Percentiles rank a stretch among this genome's conserved stretches.
Conservation (phyloP, 352 stramenopile genomes). For the Globisporangium carolinianum region DNA sequence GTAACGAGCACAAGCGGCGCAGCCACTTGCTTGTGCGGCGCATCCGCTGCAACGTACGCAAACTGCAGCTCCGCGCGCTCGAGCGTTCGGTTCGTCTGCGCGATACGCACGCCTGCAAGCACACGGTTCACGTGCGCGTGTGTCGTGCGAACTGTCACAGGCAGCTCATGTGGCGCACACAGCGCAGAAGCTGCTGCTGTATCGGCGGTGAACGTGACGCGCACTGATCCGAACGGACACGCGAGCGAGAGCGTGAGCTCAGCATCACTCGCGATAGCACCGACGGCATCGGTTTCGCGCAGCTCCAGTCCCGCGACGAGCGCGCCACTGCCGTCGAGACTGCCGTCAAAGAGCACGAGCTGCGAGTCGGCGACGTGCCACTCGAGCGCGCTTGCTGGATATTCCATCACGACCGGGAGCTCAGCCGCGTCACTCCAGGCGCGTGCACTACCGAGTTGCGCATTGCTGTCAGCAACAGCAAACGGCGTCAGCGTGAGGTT, state of each 20-base stretch:
- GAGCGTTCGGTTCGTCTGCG: not conserved
- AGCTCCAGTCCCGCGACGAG: conserved; percentile 5
- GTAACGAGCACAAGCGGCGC: conserved; percentile 4
- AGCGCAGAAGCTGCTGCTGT: not conserved
- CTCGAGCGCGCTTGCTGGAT: not conserved
- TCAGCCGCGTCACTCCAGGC: conserved; percentile 4
- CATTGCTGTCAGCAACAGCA: not conserved
- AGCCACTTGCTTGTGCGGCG: not conserved
- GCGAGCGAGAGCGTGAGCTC: conserved; percentile 5
- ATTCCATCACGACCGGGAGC: conserved; percentile 1
- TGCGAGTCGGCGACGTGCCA: conserved; percentile 8
- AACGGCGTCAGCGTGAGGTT: conserved; percentile 5
- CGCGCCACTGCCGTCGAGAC: not conserved
- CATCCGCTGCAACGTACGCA: not conserved
- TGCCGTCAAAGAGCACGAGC: conserved; percentile 4
- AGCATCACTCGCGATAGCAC: not conserved
- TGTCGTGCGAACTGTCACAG: conserved; percentile 2
- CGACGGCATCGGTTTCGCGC: not conserved
- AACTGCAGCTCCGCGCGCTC: conserved; percentile 7
- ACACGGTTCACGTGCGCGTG: conserved; percentile 7
- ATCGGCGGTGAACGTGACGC: not conserved
- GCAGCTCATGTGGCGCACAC: conserved; percentile 4
- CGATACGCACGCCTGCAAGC: conserved; percentile 4
- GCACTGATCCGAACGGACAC: conserved; percentile 3
- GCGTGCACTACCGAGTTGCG: not conserved